Evolutionary conservation across 805 yeast species (phyloP), one percentile per base, ranked within the genome.

Genomic region (Teunomyces gatunensis): DNA sequence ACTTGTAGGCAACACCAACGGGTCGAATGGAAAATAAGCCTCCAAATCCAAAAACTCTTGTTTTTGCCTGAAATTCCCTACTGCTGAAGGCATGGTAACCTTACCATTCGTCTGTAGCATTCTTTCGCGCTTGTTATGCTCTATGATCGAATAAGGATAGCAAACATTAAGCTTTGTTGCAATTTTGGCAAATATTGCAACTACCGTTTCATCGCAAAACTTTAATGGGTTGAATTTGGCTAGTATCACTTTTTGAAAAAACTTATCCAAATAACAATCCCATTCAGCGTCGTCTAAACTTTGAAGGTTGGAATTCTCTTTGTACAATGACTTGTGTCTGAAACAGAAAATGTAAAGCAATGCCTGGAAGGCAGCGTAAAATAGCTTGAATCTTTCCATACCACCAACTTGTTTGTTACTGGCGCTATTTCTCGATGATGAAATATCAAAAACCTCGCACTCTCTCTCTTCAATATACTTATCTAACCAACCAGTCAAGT

Each of bases 1-100:
- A 42, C 88, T 79, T 9, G 67, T 67, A 39, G 84, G 85, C 52
- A 92, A 75, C 44, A 87, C 80, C 51, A 94, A 67, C 1, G 99
- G 99, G 71, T 92, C 98, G 63, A 88, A 92, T 10, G 99, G 99
- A 67, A 92, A 92, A 63, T 89, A 92, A n/a, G 94, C 90, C 63
- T 91, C 97, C 45, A 92, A 73, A 58, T 89, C 96, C 54, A 87
- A 77, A 59, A 88, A 89, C 60, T 90, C 96, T 60, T 87, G 91
- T 58, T 84, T 84, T 47, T 81, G 80, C 27, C 76, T 75, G 54
- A 80, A 73, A 45, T 77, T 75, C 55, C 69, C 61, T 28, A 59
- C 60, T 17, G 68, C 58, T 30, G 67, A 64, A 12, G 69, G 71
- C 42, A 57, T 50, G 43, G 33, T 48, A 67, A 55, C 51, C 68